These are phyloP conservation scores for Picea sitchensis DNA, from an alignment of 75 land plant species.

Conservation along the genomic window DNA sequence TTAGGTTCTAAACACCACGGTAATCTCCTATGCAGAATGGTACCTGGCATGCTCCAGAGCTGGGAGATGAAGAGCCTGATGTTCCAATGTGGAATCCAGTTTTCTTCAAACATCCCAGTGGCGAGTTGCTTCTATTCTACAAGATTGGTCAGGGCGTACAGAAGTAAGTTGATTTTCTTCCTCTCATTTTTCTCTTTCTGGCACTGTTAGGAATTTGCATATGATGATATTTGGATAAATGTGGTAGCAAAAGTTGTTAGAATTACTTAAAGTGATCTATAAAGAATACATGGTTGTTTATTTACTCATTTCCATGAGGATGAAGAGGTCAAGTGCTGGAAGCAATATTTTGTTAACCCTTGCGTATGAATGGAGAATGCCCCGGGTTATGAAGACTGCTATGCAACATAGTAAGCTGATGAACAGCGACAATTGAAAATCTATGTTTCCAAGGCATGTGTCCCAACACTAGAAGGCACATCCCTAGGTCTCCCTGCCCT, in stretches of 20 bases:
- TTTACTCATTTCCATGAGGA: neutral
- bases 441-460: too few species aligned
- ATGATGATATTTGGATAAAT: neutral
- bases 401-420: neutral
- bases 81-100: constrained; percentile 99
- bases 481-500: neutral
- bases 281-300: neutral
- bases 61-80: constrained; percentile 67
- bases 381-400: neutral
- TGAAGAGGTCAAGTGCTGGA: neutral
- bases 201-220: neutral
- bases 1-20: too few species aligned
- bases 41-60: constrained; percentile 58
- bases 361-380: neutral
- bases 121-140: constrained; percentile 87
- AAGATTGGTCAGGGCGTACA: constrained; percentile 95
- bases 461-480: neutral
- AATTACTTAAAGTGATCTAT: neutral
- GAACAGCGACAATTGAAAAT: neutral
- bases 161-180: constrained; percentile 46
- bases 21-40: constrained; percentile 52
- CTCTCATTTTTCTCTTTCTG: neutral
- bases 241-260: neutral
- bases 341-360: neutral
- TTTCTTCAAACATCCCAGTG: constrained; percentile 72